Evolutionary conservation across 345 rosid species (phyloP).

Genomic region (Alliaria petiolata): DNA sequence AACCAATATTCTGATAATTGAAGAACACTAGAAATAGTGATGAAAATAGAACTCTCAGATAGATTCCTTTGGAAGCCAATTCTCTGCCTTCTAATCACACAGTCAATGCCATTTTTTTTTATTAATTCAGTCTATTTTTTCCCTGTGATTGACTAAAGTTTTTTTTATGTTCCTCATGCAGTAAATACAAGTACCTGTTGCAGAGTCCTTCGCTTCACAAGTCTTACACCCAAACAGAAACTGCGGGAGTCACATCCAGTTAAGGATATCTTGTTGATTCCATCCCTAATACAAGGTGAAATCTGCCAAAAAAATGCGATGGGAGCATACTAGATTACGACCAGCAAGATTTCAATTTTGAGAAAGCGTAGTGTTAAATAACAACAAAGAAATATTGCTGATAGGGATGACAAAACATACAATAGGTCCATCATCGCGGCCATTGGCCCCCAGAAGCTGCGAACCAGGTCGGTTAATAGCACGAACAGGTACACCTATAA

Average conservation of each 20-base stretch:
- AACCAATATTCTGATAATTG: background rate
- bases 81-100: background rate
- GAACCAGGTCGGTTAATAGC: conserved; percentile 88
- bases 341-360: background rate
- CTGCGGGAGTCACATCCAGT: conserved; percentile 80
- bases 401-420: conserved; percentile 47
- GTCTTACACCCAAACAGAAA: conserved; percentile 88
- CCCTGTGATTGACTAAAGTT: background rate
- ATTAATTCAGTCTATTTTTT: background rate
- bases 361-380: background rate
- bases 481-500: conserved; percentile 62
- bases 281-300: conserved; percentile 65
- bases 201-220: conserved; percentile 70
- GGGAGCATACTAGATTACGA: background rate
- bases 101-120: background rate
- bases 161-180: background rate
- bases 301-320: conserved; percentile 49
- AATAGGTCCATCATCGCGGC: conserved; percentile 98
- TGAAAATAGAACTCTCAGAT: background rate
- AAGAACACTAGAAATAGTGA: conserved; percentile 1
- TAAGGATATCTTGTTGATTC: conserved; percentile 73
- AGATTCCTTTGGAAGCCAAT: background rate
- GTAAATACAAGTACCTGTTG: conserved; percentile 55
- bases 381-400: background rate
- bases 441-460: conserved; percentile 84